Percentiles rank a stretch among this genome's conserved stretches.
These are phyloP conservation scores for Podospora sp. DNA, from an alignment of 495 filamentous ascomycete genomes.

Conservation along the genomic window DNA sequence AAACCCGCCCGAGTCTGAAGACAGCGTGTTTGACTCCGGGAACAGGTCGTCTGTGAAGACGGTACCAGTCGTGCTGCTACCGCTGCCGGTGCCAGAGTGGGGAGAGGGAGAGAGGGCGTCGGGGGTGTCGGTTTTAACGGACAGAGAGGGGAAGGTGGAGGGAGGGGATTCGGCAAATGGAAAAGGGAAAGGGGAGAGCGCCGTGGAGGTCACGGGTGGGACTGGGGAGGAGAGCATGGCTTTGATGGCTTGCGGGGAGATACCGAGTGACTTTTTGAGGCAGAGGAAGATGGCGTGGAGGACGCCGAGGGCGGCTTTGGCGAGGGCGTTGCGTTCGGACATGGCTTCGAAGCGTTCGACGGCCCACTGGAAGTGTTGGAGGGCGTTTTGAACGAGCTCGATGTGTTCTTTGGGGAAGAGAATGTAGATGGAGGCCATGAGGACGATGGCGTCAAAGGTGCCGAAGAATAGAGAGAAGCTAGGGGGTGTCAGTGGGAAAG, in stretches of 20 bases:
- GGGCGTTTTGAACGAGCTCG: constrained; percentile 43
- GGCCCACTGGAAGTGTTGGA: constrained; percentile 57
- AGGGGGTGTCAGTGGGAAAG: constrained; percentile 7
- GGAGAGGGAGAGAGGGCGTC: not conserved
- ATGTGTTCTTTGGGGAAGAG: constrained; percentile 53
- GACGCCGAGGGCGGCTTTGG: constrained; percentile 55
- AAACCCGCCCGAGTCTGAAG: constrained; percentile 26
- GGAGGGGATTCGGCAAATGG: not conserved
- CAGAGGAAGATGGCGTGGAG: constrained; percentile 50
- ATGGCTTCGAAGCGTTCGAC: constrained; percentile 57
- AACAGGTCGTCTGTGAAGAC: not conserved
- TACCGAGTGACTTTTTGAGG: constrained; percentile 46
- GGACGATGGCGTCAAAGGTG: constrained; percentile 64
- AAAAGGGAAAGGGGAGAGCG: constrained; percentile 7
- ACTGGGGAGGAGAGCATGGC: constrained; percentile 6
- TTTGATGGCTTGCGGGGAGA: constrained; percentile 21
- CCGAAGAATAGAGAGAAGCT: constrained; percentile 56
- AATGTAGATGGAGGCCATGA: constrained; percentile 62
- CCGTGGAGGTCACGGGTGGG: constrained; percentile 3
- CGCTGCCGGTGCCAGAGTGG: not conserved
- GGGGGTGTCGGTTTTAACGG: not conserved
- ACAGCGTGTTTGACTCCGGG: not conserved
- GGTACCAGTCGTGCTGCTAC: not conserved
- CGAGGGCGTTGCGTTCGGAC: constrained; percentile 51
- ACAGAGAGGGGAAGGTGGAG: not conserved